Conservation (phyloP, 768 basidiomycete species). For the Xerocomus spinulosus region DNA sequence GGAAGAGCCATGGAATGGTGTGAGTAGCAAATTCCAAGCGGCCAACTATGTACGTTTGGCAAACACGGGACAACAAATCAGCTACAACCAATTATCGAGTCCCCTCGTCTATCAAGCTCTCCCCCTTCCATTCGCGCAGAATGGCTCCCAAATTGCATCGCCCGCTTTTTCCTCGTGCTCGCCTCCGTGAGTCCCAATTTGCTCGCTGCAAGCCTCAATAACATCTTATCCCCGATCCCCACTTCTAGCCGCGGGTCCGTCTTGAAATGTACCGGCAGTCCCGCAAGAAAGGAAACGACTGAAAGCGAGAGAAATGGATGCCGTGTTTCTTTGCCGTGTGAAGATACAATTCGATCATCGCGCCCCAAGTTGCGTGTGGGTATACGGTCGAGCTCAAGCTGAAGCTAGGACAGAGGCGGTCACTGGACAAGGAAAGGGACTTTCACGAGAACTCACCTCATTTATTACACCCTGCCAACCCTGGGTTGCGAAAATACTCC, state of each 20-base stretch:
- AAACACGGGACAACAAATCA: constrained; percentile 16
- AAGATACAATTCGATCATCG: constrained; percentile 91
- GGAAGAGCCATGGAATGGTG: constrained; percentile 45
- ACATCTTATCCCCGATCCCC: constrained; percentile 87
- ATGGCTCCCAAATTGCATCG: constrained; percentile 95
- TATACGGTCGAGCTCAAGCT: constrained; percentile 83
- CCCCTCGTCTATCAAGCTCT: constrained; percentile 49
- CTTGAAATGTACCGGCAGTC: constrained; percentile 77
- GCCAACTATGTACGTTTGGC: not conserved
- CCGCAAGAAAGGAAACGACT: constrained; percentile 72
- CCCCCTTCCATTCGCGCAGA: constrained; percentile 77
- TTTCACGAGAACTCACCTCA: constrained; percentile 50
- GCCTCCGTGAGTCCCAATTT: constrained; percentile 75
- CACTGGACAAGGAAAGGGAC: not conserved
- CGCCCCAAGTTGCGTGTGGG: constrained; percentile 87
- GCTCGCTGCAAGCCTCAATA: constrained; percentile 67
- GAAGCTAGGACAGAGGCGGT: constrained; percentile 50
- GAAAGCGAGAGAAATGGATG: constrained; percentile 86
- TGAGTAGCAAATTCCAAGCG: not conserved
- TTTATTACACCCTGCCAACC: constrained; percentile 77
- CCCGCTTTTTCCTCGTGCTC: constrained; percentile 76
- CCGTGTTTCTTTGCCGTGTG: constrained; percentile 86
- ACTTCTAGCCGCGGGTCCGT: constrained; percentile 67
- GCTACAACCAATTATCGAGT: constrained; percentile 26
- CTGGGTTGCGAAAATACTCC: constrained; percentile 59